Evolutionary conservation across 1,284 basidiomycete species (phyloP), one percentile per base, ranked within the genome.

Genomic region (Sporisorium graminicola): DNA sequence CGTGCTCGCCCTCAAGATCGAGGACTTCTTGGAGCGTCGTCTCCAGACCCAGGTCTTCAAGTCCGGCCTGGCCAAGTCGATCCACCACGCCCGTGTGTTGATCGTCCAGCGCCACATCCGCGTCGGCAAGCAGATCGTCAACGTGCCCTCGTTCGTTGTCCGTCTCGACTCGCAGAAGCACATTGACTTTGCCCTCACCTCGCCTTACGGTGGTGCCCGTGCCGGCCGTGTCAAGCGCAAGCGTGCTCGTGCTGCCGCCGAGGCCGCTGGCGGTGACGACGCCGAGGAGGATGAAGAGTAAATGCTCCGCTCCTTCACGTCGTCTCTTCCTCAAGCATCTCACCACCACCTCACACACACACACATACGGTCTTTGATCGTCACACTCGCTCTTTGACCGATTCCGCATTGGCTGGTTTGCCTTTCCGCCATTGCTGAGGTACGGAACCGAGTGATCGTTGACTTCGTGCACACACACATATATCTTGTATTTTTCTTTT

Each of bases 21-120:
- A 99, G 89, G 96, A 99, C 89, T 99, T 99, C 92, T 92, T 99
- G 91, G 97, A 99, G 90, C 91, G 97, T 84, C 90, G 97, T 84
- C 89, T 99, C 84, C 97, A 99, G 89, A 99, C 97, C 64, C 97
- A 98, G 89, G 97, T 99, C 84, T 99, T 98, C 93, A 99, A 99
- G 91, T 92, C 91, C 79, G 95, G 95, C 82, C 90, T 99, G 79
- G 97, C 97, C 76, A 98, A 98, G 91, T 93, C 91, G 82, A 98
- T 99, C 85, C 97, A 99, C 88, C 97, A 99, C 87, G 97, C 97
- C 65, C 93, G 96, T 88, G 94, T 96, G 78, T 90, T 99, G 86
- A 99, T 99, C 89, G 90, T 93, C 86, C 97, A 99, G 88, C 90
- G 96, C 82, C 94, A 96, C 89, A 95, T 96, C 85, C 94, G 94